These are phyloP conservation scores for Verbena officinalis DNA, from an alignment of 257 asterid species.

Conservation along the genomic window DNA sequence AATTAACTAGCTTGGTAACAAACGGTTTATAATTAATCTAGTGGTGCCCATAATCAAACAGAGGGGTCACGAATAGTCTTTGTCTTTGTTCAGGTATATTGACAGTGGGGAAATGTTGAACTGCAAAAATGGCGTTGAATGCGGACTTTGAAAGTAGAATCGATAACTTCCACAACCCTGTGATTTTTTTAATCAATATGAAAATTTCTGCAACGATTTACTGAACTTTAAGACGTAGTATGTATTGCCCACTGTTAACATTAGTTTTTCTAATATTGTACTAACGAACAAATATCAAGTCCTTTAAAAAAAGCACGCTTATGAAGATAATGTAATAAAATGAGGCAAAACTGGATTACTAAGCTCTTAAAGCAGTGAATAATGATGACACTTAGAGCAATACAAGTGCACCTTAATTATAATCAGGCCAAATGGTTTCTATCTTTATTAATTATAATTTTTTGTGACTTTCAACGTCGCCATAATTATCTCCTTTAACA, in stretches of 20 bases:
- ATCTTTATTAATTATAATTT: neutral
- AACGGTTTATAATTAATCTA: no score
- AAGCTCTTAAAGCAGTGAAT: neutral
- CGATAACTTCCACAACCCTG: no score
- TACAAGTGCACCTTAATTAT: neutral
- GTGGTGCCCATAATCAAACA: no score
- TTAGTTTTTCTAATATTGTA: no score
- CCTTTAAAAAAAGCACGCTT: no score
- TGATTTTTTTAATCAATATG: no score
- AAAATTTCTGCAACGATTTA: no score
- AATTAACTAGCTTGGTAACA: no score
- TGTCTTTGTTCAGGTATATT: neutral
- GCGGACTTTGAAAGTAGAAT: neutral
- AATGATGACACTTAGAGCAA: constrained; percentile 9
- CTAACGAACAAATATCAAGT: no score
- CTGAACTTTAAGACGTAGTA: no score
- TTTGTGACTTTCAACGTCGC: constrained; percentile 20
- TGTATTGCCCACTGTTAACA: no score
- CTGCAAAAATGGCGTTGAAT: neutral
- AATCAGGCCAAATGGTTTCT: neutral
- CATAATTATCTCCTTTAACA: constrained; percentile 26
- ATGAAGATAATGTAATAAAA: neutral
- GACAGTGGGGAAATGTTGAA: neutral
- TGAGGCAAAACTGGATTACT: neutral
- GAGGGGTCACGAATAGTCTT: no score